Evolutionary conservation across 805 yeast genomes (phyloP).

Genomic region (Saccharomycopsis sp.): DNA sequence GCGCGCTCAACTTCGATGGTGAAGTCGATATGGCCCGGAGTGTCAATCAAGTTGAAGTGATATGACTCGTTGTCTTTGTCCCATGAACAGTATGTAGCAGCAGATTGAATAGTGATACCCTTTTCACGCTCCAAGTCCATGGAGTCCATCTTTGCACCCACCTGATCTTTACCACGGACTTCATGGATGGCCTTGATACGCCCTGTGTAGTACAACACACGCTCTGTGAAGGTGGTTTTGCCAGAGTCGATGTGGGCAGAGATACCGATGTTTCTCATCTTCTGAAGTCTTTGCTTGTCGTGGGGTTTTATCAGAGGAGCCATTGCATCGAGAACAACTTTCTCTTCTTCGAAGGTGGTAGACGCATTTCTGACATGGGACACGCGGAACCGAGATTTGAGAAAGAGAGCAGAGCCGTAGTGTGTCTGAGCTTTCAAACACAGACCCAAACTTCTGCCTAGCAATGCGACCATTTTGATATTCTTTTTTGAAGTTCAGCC

Average conservation of each 20-base stretch:
- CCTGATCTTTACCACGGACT: constrained; percentile 93
- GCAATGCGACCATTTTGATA: too few species aligned
- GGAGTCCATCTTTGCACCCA: constrained; percentile 99
- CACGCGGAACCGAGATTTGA: too few species aligned
- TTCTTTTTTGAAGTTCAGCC: too few species aligned
- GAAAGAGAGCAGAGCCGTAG: too few species aligned
- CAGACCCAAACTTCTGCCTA: too few species aligned
- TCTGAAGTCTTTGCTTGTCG: constrained; percentile 43
- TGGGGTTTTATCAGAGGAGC: constrained; percentile 34
- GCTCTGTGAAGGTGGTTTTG: constrained; percentile 95
- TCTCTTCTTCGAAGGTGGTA: constrained; percentile 58
- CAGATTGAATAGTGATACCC: constrained; percentile 97
- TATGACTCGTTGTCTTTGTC: constrained; percentile 57
- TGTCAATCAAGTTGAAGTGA: constrained; percentile 92
- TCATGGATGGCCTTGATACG: constrained; percentile 95
- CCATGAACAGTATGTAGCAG: constrained; percentile 98
- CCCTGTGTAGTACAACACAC: constrained; percentile 93
- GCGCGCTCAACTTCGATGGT: constrained; percentile 99
- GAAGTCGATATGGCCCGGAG: constrained; percentile 98
- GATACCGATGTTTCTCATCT: constrained; percentile 89
- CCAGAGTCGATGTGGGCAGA: constrained; percentile 98
- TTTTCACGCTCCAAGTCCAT: constrained; percentile 98
- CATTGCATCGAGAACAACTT: constrained; percentile 54
- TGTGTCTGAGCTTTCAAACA: too few species aligned
- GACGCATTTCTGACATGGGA: too few species aligned